These are phyloP conservation scores for Xanthoconium stramineum DNA, from an alignment of 768 basidiomycete genomes.

Conservation along the genomic window DNA sequence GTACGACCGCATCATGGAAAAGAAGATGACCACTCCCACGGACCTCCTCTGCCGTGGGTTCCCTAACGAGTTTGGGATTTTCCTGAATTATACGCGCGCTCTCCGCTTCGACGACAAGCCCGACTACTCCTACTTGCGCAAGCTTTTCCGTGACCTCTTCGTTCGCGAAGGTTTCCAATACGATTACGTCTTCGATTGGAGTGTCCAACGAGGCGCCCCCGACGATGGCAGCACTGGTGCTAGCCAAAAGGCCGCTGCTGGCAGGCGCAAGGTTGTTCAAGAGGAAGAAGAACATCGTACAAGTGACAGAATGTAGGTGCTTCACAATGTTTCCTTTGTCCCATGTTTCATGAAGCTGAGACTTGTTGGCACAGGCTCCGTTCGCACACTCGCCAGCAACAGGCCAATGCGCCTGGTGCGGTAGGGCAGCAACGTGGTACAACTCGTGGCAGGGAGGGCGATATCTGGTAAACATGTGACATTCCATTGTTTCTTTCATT, in stretches of 20 bases:
- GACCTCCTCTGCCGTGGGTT: constrained; percentile 98
- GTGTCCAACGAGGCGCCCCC: constrained; percentile 72
- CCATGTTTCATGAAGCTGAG: constrained; percentile 14
- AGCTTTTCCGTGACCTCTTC: constrained; percentile 97
- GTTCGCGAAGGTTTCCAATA: constrained; percentile 98
- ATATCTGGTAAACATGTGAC: constrained; percentile 41
- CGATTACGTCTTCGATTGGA: constrained; percentile 99
- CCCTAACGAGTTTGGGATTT: constrained; percentile 99
- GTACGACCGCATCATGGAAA: constrained; percentile 99
- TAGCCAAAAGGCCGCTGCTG: constrained; percentile 59
- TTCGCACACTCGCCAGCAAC: constrained; percentile 82
- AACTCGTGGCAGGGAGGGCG: constrained; percentile 42
- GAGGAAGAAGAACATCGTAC: constrained; percentile 82
- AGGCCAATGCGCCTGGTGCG: constrained; percentile 48
- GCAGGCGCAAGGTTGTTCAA: constrained; percentile 77
- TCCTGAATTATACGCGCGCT: constrained; percentile 98
- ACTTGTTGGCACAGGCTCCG: constrained; percentile 56
- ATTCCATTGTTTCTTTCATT: constrained; percentile 32
- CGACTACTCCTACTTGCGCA: constrained; percentile 98
- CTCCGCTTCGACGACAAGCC: constrained; percentile 99
- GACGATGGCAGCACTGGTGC: constrained; percentile 61
- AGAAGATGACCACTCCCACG: constrained; percentile 99
- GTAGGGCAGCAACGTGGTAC: constrained; percentile 44
- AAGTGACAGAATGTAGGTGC: constrained; percentile 77
- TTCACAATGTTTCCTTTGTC: constrained; percentile 17